Conservation (phyloP, 805 yeast species). For the Osmozyma mogii region DNA sequence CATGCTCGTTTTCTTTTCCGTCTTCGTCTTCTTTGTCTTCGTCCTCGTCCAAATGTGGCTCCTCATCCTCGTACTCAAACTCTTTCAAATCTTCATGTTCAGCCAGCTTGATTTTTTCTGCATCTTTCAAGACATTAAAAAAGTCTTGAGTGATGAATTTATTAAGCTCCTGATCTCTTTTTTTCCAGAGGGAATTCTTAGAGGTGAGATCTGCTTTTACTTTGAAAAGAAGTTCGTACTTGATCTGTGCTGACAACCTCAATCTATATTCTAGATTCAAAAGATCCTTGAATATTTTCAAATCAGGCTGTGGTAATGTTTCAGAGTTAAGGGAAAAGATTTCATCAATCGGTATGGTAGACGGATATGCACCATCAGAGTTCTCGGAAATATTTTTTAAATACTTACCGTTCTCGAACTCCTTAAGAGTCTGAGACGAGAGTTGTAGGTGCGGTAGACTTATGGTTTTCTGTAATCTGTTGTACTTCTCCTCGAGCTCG, state of each 20-base stretch:
- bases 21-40: conserved; percentile 6
- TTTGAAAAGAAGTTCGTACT: conserved; percentile 26
- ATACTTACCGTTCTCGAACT: conserved; percentile 16
- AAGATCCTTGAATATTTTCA: conserved; percentile 20
- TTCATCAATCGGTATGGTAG: conserved; percentile 9
- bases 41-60: conserved; percentile 13
- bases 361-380: conserved; percentile 9
- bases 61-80: conserved; percentile 14
- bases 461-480: conserved; percentile 14
- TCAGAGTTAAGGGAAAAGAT: conserved; percentile 23
- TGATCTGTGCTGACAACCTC: conserved; percentile 24
- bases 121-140: conserved; percentile 17
- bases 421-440: conserved; percentile 21
- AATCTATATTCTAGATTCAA: conserved; percentile 26
- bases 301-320: conserved; percentile 22
- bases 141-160: conserved; percentile 23
- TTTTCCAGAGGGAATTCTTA: conserved; percentile 28
- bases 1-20: conserved; percentile 5
- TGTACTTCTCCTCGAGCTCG: conserved; percentile 16
- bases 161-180: conserved; percentile 22
- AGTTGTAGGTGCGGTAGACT: conserved; percentile 21
- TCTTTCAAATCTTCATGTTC: conserved; percentile 22
- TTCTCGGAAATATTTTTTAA: conserved; percentile 10
- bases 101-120: conserved; percentile 19
- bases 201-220: conserved; percentile 23